A percentile compares a stretch with the other conserved stretches of the same genome.
phyloP scores from a whole-genome alignment of 176 grass and related monocot species.

The Bromus sterilis region DNA sequence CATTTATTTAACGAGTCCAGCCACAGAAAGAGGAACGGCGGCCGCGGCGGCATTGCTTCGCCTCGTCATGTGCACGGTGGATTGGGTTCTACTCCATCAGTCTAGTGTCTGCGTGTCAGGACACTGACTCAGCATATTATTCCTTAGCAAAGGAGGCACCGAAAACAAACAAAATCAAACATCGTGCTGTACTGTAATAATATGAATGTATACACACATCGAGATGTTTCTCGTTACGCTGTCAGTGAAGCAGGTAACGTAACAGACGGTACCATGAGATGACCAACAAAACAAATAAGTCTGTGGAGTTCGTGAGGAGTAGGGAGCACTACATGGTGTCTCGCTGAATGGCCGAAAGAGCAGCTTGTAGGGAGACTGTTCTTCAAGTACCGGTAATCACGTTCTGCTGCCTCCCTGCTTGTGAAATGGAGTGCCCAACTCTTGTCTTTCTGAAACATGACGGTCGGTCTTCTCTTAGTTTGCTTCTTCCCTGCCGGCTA shows the following conservation, averaged over 20 bases:
- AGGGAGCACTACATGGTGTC: not conserved
- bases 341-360: not conserved
- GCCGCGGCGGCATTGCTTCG: not conserved
- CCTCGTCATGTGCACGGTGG: conserved; percentile 32
- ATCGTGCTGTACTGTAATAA: not conserved
- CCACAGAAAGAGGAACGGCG: not conserved
- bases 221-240: not conserved
- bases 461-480: not conserved
- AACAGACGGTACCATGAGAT: not conserved
- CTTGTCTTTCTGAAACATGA: not conserved
- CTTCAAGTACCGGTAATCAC: not conserved
- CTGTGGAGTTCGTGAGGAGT: not conserved
- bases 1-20: not conserved
- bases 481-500: not conserved
- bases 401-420: conserved; percentile 14
- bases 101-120: conserved; percentile 15
- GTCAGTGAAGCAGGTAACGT: not conserved
- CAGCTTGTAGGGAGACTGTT: not conserved
- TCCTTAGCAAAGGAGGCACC: not conserved
- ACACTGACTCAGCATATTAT: conserved; percentile 1
- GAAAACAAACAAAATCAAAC: not conserved
- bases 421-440: not conserved
- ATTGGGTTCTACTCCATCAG: conserved; percentile 29
- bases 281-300: not conserved
- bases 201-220: not conserved